Evolutionary conservation across 2,329 filamentous ascomycete genomes (phyloP).

Genomic region (Stemphylium vesicarium): DNA sequence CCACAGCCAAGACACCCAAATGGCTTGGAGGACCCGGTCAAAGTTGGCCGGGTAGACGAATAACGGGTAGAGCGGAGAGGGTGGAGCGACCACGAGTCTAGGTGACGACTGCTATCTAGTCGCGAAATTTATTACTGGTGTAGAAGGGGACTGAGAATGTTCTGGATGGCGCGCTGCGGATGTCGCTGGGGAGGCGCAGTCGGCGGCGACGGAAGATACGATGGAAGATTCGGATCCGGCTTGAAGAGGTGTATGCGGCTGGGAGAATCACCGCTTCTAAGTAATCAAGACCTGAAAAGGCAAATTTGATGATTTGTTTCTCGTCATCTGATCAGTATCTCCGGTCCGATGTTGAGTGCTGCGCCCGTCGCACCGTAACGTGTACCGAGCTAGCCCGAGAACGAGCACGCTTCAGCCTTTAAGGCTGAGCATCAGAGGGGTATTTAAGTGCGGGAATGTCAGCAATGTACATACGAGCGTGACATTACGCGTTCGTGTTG

Average conservation of each 20-base stretch:
- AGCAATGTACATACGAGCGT: too few relatives aligned
- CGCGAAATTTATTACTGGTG: background rate
- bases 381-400: background rate
- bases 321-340: background rate
- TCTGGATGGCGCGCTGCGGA: constrained; percentile 1
- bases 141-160: background rate
- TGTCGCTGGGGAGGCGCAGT: constrained; percentile 7
- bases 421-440: too few relatives aligned
- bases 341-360: background rate
- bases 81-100: background rate
- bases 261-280: background rate
- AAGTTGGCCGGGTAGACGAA: background rate
- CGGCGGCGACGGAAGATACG: background rate
- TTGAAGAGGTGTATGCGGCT: background rate
- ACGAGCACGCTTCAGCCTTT: background rate
- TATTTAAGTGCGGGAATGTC: too few relatives aligned
- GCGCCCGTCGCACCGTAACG: constrained; percentile 1
- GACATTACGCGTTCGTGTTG: too few relatives aligned
- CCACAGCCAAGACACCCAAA: constrained; percentile 17
- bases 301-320: background rate
- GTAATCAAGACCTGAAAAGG: background rate
- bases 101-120: too few relatives aligned
- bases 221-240: background rate
- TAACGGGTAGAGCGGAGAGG: constrained; percentile 12
- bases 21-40: background rate